Conservation (phyloP, 805 yeast genomes). For the Hanseniaspora jakobsenii region DNA sequence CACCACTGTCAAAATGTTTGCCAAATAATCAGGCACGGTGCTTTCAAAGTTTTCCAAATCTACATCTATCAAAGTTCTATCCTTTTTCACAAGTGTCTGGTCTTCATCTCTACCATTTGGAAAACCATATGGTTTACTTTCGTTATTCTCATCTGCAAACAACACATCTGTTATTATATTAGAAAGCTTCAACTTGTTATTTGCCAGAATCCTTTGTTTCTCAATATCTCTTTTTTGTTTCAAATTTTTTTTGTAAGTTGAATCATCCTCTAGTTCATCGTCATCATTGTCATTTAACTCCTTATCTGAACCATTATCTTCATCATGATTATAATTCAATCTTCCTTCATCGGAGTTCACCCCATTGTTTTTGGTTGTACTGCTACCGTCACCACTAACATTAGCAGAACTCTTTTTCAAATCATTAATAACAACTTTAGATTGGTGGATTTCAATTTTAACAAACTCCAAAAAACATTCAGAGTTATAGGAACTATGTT, state of each 20-base stretch:
- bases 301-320: no score
- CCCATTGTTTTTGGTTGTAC: no score
- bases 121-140: no score
- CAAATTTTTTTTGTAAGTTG: constrained; percentile 1
- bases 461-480: constrained; percentile 74
- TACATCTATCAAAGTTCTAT: constrained; percentile 9
- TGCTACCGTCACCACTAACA: no score
- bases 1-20: not conserved
- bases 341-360: no score
- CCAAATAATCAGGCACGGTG: constrained; percentile 13
- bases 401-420: not conserved
- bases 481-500: constrained; percentile 61
- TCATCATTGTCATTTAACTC: no score
- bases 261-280: no score
- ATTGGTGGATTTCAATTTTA: constrained; percentile 30
- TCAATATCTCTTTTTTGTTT: constrained; percentile 5
- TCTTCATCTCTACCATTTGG: no score
- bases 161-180: not conserved
- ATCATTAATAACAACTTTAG: constrained; percentile 13
- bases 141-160: no score
- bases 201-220: constrained; percentile 3
- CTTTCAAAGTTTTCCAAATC: constrained; percentile 15
- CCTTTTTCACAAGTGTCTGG: no score
- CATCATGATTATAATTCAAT: no score
- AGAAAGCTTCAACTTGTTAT: constrained; percentile 1